phyloP scores from a whole-genome alignment of 1,284 basidiomycete species.

The Rhodotorula sp. region DNA sequence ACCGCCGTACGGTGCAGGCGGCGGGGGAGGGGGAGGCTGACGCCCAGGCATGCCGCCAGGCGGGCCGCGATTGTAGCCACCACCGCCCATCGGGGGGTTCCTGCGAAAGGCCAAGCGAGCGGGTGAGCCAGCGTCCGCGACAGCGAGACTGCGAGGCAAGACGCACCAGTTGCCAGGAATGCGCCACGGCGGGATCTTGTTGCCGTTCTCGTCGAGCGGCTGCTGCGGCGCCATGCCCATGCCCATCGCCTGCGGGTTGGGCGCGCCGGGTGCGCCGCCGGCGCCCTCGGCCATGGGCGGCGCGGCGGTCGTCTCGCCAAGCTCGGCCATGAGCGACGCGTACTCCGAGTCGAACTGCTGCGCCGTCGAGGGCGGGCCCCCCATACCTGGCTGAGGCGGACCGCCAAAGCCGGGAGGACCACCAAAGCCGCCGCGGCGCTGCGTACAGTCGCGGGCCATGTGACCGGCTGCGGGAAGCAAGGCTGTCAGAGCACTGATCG shows the following conservation, averaged over 20 bases:
- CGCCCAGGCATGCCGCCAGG: conserved; percentile 1
- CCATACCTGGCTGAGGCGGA: conserved; percentile 46
- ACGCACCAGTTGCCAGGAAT: conserved; percentile 54
- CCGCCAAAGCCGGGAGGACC: conserved; percentile 47
- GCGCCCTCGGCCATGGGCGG: conserved; percentile 44
- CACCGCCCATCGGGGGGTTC: conserved; percentile 3
- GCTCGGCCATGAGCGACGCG: conserved; percentile 93
- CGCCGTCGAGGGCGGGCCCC: conserved; percentile 48
- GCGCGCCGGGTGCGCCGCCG: conserved; percentile 3
- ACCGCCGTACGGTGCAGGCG: conserved; percentile 9
- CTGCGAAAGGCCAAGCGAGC: background rate
- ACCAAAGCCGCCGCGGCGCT: conserved; percentile 67
- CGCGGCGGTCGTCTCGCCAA: conserved; percentile 71
- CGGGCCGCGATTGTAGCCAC: conserved; percentile 11
- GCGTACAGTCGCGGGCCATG: conserved; percentile 92
- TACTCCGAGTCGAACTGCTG: conserved; percentile 90
- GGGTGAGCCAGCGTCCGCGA: background rate
- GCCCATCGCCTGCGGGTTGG: background rate
- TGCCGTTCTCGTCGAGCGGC: conserved; percentile 35
- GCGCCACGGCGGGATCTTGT: conserved; percentile 56
- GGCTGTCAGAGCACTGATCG: background rate
- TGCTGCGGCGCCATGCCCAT: conserved; percentile 18
- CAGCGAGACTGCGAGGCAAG: background rate
- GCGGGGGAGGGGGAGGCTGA: conserved; percentile 12
- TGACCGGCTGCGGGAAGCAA: conserved; percentile 61